A percentile compares a stretch with the other conserved stretches of the same genome.
phyloP scores from a whole-genome alignment of 768 basidiomycete species.

The Lactarius evosmus region DNA sequence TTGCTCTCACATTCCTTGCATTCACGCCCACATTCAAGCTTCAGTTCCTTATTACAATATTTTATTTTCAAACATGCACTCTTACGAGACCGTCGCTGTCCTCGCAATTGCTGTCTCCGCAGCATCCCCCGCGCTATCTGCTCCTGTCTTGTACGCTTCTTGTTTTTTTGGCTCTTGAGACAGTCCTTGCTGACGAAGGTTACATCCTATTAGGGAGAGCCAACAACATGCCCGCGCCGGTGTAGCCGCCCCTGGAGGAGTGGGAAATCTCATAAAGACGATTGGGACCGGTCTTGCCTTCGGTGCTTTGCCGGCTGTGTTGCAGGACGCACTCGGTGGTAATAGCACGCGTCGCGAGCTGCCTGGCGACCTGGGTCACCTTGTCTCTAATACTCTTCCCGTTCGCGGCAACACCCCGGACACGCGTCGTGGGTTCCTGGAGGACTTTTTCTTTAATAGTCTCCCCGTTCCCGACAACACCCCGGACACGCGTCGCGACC shows the following conservation, averaged over 20 bases:
- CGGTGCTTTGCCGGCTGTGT: not conserved
- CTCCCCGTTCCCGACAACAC: no score
- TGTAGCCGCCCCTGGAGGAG: not conserved
- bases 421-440: no score
- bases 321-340: not conserved
- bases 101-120: slow-evolving; percentile 3
- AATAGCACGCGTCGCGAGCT: not conserved
- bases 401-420: not conserved
- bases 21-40: not conserved
- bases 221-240: not conserved
- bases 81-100: not conserved
- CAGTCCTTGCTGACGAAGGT: not conserved
- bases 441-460: no score
- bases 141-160: not conserved
- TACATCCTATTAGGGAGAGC: not conserved
- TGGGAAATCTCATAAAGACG: not conserved
- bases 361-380: not conserved
- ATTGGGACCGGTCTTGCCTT: no score
- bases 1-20: not conserved
- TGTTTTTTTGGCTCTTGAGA: not conserved
- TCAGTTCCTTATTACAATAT: no score
- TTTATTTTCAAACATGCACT: slow-evolving; percentile 10
- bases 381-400: not conserved
- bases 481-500: not conserved
- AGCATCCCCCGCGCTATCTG: not conserved